Conservation (phyloP, 768 basidiomycete genomes). For the Tricholoma saponaceum region DNA sequence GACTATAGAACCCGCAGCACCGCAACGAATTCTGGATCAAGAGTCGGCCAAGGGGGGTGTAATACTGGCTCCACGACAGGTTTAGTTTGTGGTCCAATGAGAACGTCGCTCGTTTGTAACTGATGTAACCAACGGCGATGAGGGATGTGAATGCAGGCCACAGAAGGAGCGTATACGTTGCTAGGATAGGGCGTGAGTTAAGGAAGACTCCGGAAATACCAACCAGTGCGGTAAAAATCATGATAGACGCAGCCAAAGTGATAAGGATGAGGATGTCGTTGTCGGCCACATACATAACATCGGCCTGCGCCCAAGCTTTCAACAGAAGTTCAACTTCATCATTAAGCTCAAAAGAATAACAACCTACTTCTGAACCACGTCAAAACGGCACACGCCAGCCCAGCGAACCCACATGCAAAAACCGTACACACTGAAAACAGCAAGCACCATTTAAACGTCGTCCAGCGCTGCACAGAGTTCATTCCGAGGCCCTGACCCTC, state of each 20-base stretch:
- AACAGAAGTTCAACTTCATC: conserved; percentile 1
- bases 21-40: conserved; percentile 56
- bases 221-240: conserved; percentile 54
- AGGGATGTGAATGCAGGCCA: conserved; percentile 60
- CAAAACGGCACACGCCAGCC: conserved; percentile 46
- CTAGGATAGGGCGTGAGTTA: conserved; percentile 64
- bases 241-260: conserved; percentile 52
- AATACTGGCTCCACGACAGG: conserved; percentile 63
- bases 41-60: conserved; percentile 48
- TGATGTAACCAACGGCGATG: conserved; percentile 58
- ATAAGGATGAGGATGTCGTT: conserved; percentile 50
- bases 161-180: conserved; percentile 62
- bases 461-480: conserved; percentile 47
- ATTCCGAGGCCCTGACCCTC: conserved; percentile 35
- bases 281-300: conserved; percentile 60
- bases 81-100: conserved; percentile 65
- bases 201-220: conserved; percentile 60
- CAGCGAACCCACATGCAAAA: conserved; percentile 49
- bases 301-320: conserved; percentile 58
- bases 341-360: not conserved
- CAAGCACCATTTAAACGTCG: conserved; percentile 57
- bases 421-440: conserved; percentile 51
- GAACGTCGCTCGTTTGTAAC: conserved; percentile 57
- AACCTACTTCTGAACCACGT: conserved; percentile 58
- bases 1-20: conserved; percentile 65